These are phyloP conservation scores for Paramecium tetraurelia DNA, from an alignment of 73 alveolate species.

Conservation along the genomic window DNA sequence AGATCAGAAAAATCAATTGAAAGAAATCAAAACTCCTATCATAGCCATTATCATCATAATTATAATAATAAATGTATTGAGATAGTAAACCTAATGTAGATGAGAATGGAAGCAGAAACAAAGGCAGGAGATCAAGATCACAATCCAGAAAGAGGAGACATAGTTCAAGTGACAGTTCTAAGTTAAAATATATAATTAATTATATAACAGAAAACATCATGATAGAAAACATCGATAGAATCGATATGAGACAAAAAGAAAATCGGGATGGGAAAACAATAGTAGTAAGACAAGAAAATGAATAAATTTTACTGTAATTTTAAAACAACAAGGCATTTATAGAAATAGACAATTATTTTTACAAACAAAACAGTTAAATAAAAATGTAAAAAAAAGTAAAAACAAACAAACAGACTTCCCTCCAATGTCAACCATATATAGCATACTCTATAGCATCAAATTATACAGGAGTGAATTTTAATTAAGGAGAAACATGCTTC, in stretches of 20 bases:
- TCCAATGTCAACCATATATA: constrained; percentile 72
- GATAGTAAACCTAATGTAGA: not conserved
- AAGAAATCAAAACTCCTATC: not conserved
- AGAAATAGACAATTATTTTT: not conserved
- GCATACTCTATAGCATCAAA: constrained; percentile 85
- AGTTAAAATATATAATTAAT: constrained; percentile 27
- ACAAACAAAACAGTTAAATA: not conserved
- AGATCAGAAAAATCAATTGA: not conserved
- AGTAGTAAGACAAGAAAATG: constrained; percentile 22
- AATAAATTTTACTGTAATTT: constrained; percentile 21
- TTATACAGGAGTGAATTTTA: constrained; percentile 66
- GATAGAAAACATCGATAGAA: constrained; percentile 15
- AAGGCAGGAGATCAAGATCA: constrained; percentile 30
- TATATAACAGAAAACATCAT: not conserved
- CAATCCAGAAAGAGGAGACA: not conserved
- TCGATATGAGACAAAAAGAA: constrained; percentile 27
- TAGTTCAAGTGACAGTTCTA: constrained; percentile 42
- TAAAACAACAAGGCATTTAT: not conserved
- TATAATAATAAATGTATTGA: not conserved
- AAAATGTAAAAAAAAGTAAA: not conserved
- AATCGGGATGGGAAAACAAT: constrained; percentile 52
- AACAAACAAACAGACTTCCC: not conserved
- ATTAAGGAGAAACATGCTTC: constrained; percentile 38
- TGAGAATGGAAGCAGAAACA: not conserved
- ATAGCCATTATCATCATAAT: constrained; percentile 1